Base-by-base conservation (phyloP, 331 rosid species). In the Pyracantha coccinea region DNA sequence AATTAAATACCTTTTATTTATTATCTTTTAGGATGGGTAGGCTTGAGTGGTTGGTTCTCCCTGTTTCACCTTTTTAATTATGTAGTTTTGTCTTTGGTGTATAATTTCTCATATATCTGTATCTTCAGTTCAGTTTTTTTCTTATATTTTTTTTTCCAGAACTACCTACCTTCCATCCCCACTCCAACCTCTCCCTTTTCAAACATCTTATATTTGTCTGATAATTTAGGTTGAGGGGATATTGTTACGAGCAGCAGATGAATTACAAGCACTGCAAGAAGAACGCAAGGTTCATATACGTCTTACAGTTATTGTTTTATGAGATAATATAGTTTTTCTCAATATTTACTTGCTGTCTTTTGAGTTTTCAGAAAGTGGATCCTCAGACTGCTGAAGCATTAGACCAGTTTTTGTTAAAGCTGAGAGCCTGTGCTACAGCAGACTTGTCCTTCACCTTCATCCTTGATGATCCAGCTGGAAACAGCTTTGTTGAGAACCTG, bases 401-500 rank as follows among this genome's bases (percentile, higher is more conserved):
- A 66, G 99, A 94, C 54, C 89, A 83, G 73, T 94, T 94, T 82
- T 82, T 90, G 86, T 66, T 82, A 66, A 94, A 91, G 84, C 78
- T 94, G 77, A 88, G 79, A 85, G 90, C 93, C 47, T 91, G 93
- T 80, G 93, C 93, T 1, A 66, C 83, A 8, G 95, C 86, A 79
- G 92, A 83, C 66, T 78, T 80, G 7, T 14, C 93, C 24, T 91
- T 94, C 87, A 84, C 83, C 45, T 85, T 94, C 80, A 47, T 88
- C 83, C 81, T 94, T 81, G 98, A 94, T 80, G 98, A 94, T 84
- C 97, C 98, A 74, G 83, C 96, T 54, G 98, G 98, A 84, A 94
- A 94, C 86, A 94, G 98, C 84, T 91, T 85, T 84, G 87, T 91
- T 38, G 98, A 94, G 90, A 94, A 94, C 74, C 96, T 64, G 98